These are phyloP conservation scores for Kickxella alabastrina DNA, from an alignment of 192 early-diverging fungal genomes.

Conservation along the genomic window DNA sequence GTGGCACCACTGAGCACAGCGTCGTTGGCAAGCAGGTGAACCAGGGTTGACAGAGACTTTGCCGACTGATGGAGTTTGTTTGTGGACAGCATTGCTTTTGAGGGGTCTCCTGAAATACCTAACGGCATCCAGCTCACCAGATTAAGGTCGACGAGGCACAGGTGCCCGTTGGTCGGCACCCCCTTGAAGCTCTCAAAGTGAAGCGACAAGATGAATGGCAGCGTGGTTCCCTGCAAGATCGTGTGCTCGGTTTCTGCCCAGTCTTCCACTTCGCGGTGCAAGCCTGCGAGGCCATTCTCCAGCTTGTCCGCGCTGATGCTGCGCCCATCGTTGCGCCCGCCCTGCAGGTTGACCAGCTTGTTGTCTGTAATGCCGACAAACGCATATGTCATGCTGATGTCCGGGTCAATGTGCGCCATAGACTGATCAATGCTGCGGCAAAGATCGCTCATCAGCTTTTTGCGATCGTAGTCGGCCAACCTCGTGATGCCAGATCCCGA, in stretches of 20 bases:
- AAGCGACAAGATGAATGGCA: slow-evolving; percentile 47
- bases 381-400: slow-evolving; percentile 50
- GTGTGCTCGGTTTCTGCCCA: slow-evolving; percentile 38
- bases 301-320: slow-evolving; percentile 21
- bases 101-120: background rate
- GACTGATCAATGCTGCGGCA: slow-evolving; percentile 25
- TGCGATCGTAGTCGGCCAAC: slow-evolving; percentile 39
- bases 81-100: background rate
- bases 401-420: slow-evolving; percentile 40
- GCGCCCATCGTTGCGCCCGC: slow-evolving; percentile 36
- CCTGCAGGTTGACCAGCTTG: slow-evolving; percentile 42
- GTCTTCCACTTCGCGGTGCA: slow-evolving; percentile 51
- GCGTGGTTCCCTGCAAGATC: slow-evolving; percentile 37
- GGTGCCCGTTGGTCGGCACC: slow-evolving; percentile 36
- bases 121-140: slow-evolving; percentile 30
- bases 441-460: slow-evolving; percentile 24
- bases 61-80: slow-evolving; percentile 35
- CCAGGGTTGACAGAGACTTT: slow-evolving; percentile 21
- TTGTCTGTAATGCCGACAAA: slow-evolving; percentile 46
- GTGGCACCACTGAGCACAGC: slow-evolving; percentile 32
- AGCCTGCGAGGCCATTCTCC: slow-evolving; percentile 22
- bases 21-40: slow-evolving; percentile 42
- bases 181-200: slow-evolving; percentile 46
- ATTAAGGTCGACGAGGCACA: slow-evolving; percentile 41
- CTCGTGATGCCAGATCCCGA: slow-evolving; percentile 38